Evolutionary conservation across 768 basidiomycete genomes (phyloP), one percentile per base, ranked within the genome.

Genomic region (Suillus variegatus): DNA sequence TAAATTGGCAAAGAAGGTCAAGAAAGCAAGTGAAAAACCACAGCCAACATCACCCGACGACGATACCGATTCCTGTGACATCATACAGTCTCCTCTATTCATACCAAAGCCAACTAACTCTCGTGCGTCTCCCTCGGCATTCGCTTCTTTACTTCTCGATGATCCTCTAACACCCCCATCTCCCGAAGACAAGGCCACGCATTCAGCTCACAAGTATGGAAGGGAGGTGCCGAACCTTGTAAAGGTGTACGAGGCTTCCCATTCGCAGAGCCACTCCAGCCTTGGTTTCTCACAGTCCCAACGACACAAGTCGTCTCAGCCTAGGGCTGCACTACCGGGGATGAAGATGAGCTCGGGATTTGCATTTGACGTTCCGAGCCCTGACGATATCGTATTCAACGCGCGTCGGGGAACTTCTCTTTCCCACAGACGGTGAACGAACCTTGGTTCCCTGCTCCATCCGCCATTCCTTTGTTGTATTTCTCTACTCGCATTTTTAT

Each of bases 331-430:
- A 32, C 77, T 82, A n/a, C 79, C 82, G 20, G 76, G 77, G 61
- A 66, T 79, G 47, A 71, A 72, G 9, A 71, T 77, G 16, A 70
- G 79, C 20, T 73, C 74, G 47, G 77, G 79, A 3, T 93, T 93
- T 73, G 79, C 86, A 12, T 94, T 95, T 72, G 88, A 95, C 67
- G 84, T 83, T 28, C 93, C 93, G 43, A 97, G 95, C 76, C 97
- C 97, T 25, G 97, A 99, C 70, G 97, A 98, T 71, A 78, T 93
- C 67, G 88, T 98, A 10, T 80, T 92, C 70, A 87, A 86, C 69
- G 93, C 94, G 62, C 87, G 94, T 58, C 88, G 85, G 62, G 92
- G 92, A 55, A 92, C 94, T 5, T 78, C 88, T 38, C 77, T 91
- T 57, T 82, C 77, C 13, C 79, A 82, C 63, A 78, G 79, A 62